These are phyloP conservation scores for Eimeria falciformis DNA, from an alignment of 169 alveolate genomes.

Conservation along the genomic window DNA sequence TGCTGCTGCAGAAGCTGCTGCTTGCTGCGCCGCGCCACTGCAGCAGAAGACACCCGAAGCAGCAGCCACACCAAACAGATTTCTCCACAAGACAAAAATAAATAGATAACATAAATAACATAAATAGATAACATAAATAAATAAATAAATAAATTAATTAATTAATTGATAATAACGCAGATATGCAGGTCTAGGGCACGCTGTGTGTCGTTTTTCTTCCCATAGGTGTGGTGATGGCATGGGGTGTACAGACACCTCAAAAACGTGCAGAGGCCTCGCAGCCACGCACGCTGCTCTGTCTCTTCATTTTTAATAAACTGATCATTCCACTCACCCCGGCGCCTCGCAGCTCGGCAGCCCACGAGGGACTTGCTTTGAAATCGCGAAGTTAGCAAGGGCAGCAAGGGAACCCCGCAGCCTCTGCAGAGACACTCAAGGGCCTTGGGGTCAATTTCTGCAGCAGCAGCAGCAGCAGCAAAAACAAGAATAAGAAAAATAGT, in stretches of 20 bases:
- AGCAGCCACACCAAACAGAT: neutral
- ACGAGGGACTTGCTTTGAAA: neutral
- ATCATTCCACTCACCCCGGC: constrained; percentile 9
- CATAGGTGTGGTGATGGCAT: too few species aligned
- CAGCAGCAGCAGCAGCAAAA: neutral
- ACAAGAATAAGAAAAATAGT: too few species aligned
- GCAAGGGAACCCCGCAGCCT: constrained; percentile 39
- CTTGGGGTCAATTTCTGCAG: constrained; percentile 7
- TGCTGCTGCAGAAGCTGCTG: constrained; percentile 32
- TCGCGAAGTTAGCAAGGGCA: neutral
- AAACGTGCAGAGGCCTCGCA: too few species aligned
- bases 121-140: neutral
- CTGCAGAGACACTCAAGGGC: neutral
- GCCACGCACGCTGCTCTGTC: too few species aligned
- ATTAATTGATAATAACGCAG: too few species aligned
- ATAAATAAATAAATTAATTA: too few species aligned
- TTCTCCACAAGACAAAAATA: neutral
- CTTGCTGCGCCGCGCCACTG: neutral
- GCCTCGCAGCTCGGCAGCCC: neutral
- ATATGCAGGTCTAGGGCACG: too few species aligned
- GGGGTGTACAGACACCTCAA: too few species aligned
- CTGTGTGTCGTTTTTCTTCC: too few species aligned
- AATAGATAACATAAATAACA: too few species aligned
- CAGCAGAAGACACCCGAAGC: neutral
- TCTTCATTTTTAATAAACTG: too few species aligned